These are phyloP conservation scores for Phellopilus nigrolimitatus DNA, from an alignment of 1,284 basidiomycete species.

Conservation along the genomic window DNA sequence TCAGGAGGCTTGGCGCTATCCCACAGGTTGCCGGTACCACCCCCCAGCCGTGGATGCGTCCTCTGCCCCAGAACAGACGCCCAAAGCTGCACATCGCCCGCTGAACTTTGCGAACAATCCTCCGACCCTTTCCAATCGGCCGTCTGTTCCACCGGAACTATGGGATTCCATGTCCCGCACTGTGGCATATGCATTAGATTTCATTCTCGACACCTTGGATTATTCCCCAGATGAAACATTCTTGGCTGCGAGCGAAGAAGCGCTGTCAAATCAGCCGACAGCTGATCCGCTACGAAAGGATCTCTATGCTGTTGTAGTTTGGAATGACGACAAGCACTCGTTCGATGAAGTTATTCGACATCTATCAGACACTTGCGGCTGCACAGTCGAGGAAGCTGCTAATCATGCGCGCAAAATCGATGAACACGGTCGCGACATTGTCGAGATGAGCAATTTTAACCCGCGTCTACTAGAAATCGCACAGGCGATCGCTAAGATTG, in stretches of 20 bases:
- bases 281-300: slow-evolving; percentile 74
- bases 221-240: slow-evolving; percentile 77
- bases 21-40: slow-evolving; percentile 71
- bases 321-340: slow-evolving; percentile 98
- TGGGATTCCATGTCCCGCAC: slow-evolving; percentile 69
- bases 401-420: slow-evolving; percentile 71
- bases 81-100: slow-evolving; percentile 33
- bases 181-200: slow-evolving; percentile 77
- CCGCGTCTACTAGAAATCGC: slow-evolving; percentile 75
- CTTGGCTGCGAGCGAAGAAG: slow-evolving; percentile 64
- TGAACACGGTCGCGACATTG: slow-evolving; percentile 80
- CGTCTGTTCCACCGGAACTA: slow-evolving; percentile 56
- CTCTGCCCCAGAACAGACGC: slow-evolving; percentile 28
- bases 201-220: slow-evolving; percentile 81
- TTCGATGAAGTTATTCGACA: slow-evolving; percentile 86
- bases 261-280: slow-evolving; percentile 67
- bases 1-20: slow-evolving; percentile 73
- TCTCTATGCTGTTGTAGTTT: slow-evolving; percentile 81
- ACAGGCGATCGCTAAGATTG: slow-evolving; percentile 79
- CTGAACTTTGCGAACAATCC: slow-evolving; percentile 26
- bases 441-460: slow-evolving; percentile 73
- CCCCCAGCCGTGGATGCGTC: slow-evolving; percentile 32
- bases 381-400: slow-evolving; percentile 58
- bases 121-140: slow-evolving; percentile 42
- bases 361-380: slow-evolving; percentile 62